Percentiles rank a stretch among this genome's conserved stretches.
phyloP scores from a whole-genome alignment of 495 filamentous ascomycete species.

The Penicillium lagena region DNA sequence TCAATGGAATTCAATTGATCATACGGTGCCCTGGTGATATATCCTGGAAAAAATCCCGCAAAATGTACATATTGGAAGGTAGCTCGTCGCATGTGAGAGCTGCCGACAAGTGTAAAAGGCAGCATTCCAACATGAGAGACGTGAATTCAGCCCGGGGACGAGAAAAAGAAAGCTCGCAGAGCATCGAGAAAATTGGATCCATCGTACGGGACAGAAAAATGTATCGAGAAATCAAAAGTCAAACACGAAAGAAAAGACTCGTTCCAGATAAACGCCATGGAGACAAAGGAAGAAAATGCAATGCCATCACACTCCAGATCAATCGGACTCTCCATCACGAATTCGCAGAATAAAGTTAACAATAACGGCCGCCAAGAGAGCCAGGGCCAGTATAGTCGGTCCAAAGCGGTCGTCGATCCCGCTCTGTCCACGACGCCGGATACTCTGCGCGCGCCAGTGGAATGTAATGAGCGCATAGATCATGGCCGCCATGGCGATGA shows the following conservation, averaged over 20 bases:
- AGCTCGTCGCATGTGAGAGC: no score
- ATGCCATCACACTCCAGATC: not conserved
- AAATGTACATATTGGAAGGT: not conserved
- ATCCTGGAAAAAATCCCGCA: no score
- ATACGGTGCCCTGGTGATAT: no score
- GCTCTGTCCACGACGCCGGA: constrained; percentile 81
- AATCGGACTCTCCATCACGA: constrained; percentile 36
- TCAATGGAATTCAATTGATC: not conserved
- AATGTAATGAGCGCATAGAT: constrained; percentile 91
- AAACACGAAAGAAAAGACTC: no score
- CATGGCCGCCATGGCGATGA: constrained; percentile 94
- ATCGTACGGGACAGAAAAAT: no score
- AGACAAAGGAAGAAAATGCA: not conserved
- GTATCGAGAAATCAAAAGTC: no score
- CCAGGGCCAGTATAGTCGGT: constrained; percentile 80
- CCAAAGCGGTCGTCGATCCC: constrained; percentile 96
- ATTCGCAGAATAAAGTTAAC: constrained; percentile 92
- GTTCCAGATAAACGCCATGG: no score
- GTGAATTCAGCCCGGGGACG: no score
- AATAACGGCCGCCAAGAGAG: constrained; percentile 75
- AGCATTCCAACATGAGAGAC: no score
- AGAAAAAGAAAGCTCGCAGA: no score
- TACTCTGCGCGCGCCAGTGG: constrained; percentile 94
- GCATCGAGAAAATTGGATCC: no score
- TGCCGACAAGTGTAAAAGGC: no score